Evolutionary conservation across 345 rosid species (phyloP).

Genomic region (Citrus sp.): DNA sequence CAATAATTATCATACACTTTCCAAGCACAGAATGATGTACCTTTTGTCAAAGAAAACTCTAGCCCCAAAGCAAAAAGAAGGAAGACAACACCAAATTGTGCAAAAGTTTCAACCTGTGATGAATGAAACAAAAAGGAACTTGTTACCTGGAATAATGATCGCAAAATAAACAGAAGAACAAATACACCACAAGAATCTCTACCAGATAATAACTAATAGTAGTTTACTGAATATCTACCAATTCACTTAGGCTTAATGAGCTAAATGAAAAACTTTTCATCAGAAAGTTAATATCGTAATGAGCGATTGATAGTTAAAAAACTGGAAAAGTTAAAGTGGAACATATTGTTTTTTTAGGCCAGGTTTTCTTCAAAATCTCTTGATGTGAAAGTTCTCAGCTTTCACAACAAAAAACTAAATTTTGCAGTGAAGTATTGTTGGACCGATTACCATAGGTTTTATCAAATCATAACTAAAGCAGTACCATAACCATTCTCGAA

Average conservation of each 20-base stretch:
- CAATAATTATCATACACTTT: background rate
- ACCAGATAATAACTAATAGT: background rate
- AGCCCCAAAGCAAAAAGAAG: constrained; percentile 98
- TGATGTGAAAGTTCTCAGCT: background rate
- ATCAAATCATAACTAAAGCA: background rate
- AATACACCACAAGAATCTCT: background rate
- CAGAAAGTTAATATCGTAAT: background rate
- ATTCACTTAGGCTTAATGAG: background rate
- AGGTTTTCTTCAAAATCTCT: background rate
- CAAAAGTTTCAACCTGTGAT: constrained; percentile 85
- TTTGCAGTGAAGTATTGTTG: background rate
- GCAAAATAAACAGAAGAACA: background rate
- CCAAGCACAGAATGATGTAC: constrained; percentile 29
- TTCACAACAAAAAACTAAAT: background rate
- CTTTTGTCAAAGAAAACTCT: constrained; percentile 97
- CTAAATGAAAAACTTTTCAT: background rate
- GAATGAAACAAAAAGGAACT: constrained; percentile 9
- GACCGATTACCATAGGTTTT: background rate
- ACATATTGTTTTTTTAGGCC: background rate
- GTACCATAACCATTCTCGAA: background rate
- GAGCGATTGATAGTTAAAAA: background rate
- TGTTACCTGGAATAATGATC: constrained; percentile 11
- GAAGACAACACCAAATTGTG: constrained; percentile 98
- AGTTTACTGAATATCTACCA: background rate
- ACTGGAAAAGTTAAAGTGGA: background rate